A percentile compares a stretch with the other conserved stretches of the same genome.
These are phyloP conservation scores for Leccinum arenicola DNA, from an alignment of 768 basidiomycete species.

Conservation along the genomic window DNA sequence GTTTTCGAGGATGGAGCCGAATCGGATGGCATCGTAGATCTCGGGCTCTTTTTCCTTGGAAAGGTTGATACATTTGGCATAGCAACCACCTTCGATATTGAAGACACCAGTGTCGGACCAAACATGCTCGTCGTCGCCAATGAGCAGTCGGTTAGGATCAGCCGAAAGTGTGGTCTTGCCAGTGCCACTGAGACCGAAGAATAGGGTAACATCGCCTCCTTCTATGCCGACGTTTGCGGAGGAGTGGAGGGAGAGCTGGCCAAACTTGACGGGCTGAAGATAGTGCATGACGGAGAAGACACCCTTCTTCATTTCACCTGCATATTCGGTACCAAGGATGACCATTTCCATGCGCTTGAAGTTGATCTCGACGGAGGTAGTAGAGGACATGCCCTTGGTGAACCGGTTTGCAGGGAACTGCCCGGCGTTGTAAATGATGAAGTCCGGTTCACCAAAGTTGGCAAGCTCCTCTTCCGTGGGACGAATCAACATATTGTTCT, in stretches of 20 bases:
- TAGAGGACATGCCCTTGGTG: conserved; percentile 99
- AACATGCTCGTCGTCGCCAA: conserved; percentile 99
- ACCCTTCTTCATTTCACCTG: conserved; percentile 99
- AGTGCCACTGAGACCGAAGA: conserved; percentile 98
- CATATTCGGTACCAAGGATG: conserved; percentile 97
- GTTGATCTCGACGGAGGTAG: conserved; percentile 99
- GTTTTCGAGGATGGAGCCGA: conserved; percentile 97
- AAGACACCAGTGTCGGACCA: conserved; percentile 99
- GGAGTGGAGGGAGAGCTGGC: conserved; percentile 95
- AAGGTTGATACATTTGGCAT: conserved; percentile 97
- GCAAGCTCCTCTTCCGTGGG: conserved; percentile 93
- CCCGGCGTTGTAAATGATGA: conserved; percentile 99
- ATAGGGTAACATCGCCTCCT: conserved; percentile 90
- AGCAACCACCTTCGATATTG: conserved; percentile 99
- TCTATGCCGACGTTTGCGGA: conserved; percentile 94
- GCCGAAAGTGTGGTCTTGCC: conserved; percentile 99
- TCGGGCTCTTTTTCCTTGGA: conserved; percentile 98
- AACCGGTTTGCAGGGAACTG: conserved; percentile 99
- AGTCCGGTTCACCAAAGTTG: conserved; percentile 96
- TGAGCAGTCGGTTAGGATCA: conserved; percentile 89
- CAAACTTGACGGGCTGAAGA: conserved; percentile 97
- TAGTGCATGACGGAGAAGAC: conserved; percentile 99
- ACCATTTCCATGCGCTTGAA: conserved; percentile 99
- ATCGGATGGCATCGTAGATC: conserved; percentile 92
- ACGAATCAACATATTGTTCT: conserved; percentile 99